These are phyloP conservation scores for Jacaranda copaia DNA, from an alignment of 257 asterid species.

Conservation along the genomic window DNA sequence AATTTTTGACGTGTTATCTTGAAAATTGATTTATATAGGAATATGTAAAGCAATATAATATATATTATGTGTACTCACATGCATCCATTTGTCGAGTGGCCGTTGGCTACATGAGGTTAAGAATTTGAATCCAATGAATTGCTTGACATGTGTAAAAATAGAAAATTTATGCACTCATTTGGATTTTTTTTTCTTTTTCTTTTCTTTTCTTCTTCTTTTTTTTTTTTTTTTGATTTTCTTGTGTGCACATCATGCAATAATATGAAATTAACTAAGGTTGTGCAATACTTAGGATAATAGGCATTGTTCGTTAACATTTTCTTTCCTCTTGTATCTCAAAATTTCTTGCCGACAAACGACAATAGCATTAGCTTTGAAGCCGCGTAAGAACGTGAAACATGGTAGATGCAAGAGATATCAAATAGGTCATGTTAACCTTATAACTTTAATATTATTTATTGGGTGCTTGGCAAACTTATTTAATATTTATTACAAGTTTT, in stretches of 20 bases:
- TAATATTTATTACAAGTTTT: too few species aligned
- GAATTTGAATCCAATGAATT: too few species aligned
- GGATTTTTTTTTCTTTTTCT: not conserved
- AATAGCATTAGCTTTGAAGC: slow-evolving; percentile 2
- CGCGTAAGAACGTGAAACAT: not conserved
- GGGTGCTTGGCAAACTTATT: too few species aligned
- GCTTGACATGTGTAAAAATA: too few species aligned
- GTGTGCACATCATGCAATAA: not conserved
- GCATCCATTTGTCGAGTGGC: too few species aligned
- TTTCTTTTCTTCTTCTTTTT: not conserved
- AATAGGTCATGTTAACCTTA: not conserved
- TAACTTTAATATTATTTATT: not conserved
- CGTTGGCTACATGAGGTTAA: too few species aligned
- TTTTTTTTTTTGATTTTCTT: not conserved
- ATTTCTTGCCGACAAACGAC: slow-evolving; percentile 38
- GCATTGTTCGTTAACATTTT: not conserved
- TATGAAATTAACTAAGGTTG: not conserved
- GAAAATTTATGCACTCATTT: not conserved
- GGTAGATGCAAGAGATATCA: too few species aligned
- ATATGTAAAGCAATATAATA: too few species aligned
- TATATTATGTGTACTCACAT: not conserved
- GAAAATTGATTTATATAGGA: not conserved
- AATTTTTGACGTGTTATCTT: not conserved
- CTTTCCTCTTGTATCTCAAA: not conserved
- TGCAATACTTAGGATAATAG: not conserved